Evolutionary conservation across 2,329 filamentous ascomycete species (phyloP).

Genomic region (Pseudocercospora fuligena): DNA sequence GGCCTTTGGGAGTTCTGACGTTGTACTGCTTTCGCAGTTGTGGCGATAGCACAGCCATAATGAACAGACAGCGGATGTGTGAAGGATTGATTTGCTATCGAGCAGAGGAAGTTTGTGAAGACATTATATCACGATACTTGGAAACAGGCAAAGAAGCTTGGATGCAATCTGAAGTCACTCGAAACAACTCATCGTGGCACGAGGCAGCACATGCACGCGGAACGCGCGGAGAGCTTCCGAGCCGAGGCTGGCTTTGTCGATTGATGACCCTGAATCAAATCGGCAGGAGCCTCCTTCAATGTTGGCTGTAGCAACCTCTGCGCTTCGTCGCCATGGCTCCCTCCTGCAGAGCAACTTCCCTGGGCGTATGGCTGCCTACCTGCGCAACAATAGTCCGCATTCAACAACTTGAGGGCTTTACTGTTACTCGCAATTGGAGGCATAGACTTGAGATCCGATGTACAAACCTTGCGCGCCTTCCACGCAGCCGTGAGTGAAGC

Average conservation of each 20-base stretch:
- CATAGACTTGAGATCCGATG: not conserved
- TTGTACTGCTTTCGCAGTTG: constrained; percentile 34
- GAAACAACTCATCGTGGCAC: not conserved
- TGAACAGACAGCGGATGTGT: not conserved
- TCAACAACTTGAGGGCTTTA: not conserved
- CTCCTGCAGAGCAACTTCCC: not conserved
- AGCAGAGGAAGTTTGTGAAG: not conserved
- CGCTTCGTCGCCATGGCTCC: not conserved
- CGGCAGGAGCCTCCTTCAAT: not conserved
- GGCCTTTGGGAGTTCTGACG: constrained; percentile 25
- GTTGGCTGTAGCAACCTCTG: not conserved
- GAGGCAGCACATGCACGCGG: not conserved
- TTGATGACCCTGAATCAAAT: not conserved
- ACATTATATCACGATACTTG: not conserved
- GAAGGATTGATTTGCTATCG: not conserved
- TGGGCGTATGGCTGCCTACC: too few species aligned
- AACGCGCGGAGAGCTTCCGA: not conserved
- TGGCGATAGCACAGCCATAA: constrained; percentile 23
- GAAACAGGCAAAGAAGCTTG: not conserved
- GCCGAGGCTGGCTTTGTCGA: not conserved
- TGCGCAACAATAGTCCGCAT: too few species aligned
- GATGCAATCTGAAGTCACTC: not conserved
- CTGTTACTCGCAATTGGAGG: not conserved
- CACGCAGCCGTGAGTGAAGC: not conserved
- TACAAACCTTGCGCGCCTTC: not conserved